Evolutionary conservation across 768 basidiomycete genomes (phyloP), one percentile per base, ranked within the genome.

Genomic region (Auricularia sp.): DNA sequence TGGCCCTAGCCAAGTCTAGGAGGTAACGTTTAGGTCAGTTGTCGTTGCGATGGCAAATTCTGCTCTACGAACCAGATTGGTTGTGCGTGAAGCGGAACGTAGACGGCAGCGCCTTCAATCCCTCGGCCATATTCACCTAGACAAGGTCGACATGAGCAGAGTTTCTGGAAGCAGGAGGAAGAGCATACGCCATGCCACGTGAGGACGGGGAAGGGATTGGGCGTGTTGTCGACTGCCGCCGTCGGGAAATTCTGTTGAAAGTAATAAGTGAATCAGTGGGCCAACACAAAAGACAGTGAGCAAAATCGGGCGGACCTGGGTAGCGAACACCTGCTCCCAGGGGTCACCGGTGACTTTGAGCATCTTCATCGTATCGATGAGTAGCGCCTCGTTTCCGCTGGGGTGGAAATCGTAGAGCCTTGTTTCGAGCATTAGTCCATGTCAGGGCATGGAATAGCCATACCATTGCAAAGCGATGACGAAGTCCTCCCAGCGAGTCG

Each of bases 401-500:
- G 82, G 81, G 66, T 84, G 77, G 67, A 78, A 75, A 66, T 84
- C 83, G 69, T 82, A 81, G n/a, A 84, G 70, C 82, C 82, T 84
- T 35, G 16, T 8, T 2, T 18, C 5, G 24, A 29, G 29, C 24
- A 2, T 29, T 29, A 29, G 24, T 29, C 24, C 24, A 29, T 29
- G 24, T 29, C 24, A 29, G 24, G 24, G 24, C 24, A 29, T 29
- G 24, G 24, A 29, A 29, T 13, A 54, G 37, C 54, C 68, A 59
- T 70, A 83, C 83, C 83, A 85, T 71, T 84, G 82, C 67, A 84
- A 68, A 24, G 76, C 72, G 3, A 84, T 82, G 29, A 84, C 81
- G 66, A 83, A 84, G 67, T 85, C 83, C 69, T 82, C 82, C 83
- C 83, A 84, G 34, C 84, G 80, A 0, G 83, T 82, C 34, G 76